Base-by-base conservation (phyloP, 352 stramenopile species). In the Pythium rhizo-oryzae region DNA sequence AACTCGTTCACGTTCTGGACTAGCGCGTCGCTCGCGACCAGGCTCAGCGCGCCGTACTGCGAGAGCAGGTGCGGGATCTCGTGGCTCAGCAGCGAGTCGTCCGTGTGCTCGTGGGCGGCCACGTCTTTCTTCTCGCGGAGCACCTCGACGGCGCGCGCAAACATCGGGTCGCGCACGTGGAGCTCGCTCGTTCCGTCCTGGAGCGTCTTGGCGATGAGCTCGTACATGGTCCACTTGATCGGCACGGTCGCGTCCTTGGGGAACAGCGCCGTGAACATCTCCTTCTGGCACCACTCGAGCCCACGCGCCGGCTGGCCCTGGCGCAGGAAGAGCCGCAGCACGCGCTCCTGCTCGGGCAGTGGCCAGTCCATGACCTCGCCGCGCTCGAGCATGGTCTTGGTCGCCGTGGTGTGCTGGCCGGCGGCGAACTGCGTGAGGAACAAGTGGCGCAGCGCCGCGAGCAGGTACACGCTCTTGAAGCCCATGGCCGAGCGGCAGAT, bases 401-500 rank as follows among this genome's bases (percentile, higher is more conserved):
- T 80, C 9, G 85, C 85, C 24, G 71, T 69, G 0, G 50, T 46
- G 60, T 90, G 79, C 63, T 93, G 75, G 21, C 82, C 85, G 13
- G 82, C 80, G 71, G 89, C 79, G n/a, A 86, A 85, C 23, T 89
- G 77, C 44, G 82, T 90, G 24, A 78, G 60, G 46, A 83, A 77
- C 24, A 91, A 63, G 59, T 91, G 83, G 37, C 85, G 82, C 64
- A 93, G 64, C 13, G 81, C 78, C 24, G 82, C 81, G 24, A 87
- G 73, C 25, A 88, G 52, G 56, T 87, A 93, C 16, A 87, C 80
- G 56, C 82, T 93, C 28, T 90, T 72, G 53, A 82, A 85, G 25
- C 85, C 85, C 85, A 93, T 93, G 58, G 81, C 72, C 41, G 85
- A 89, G 72, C 85, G 85, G 39, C 82, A 91, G 70, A 93, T 91